Conservation (phyloP, 108 stramenopile species). For the Cyclotella distinguenda region DNA sequence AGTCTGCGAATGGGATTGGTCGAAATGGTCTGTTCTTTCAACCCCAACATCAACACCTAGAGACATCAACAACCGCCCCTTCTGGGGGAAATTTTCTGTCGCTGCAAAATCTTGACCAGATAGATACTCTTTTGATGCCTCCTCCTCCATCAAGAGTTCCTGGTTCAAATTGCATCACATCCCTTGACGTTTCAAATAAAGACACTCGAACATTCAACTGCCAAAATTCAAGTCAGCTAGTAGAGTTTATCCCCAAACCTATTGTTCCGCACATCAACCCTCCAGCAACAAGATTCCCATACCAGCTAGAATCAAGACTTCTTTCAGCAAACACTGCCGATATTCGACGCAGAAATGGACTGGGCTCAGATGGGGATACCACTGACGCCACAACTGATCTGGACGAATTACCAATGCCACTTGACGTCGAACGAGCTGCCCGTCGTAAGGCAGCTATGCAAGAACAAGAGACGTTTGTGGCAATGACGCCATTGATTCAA, state of each 20-base stretch:
- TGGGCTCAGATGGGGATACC: slow-evolving; percentile 34
- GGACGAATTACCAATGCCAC: slow-evolving; percentile 50
- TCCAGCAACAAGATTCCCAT: slow-evolving; percentile 64
- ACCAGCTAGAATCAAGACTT: slow-evolving; percentile 43
- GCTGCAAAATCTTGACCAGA: slow-evolving; percentile 6
- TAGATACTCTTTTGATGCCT: slow-evolving; percentile 32
- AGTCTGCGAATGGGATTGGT: slow-evolving; percentile 10
- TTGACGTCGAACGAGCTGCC: slow-evolving; percentile 48
- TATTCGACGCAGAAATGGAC: not conserved
- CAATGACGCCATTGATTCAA: slow-evolving; percentile 75
- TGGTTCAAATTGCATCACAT: slow-evolving; percentile 12
- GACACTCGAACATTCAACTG: not conserved
- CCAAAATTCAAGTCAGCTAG: slow-evolving; percentile 32
- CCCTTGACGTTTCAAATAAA: not conserved
- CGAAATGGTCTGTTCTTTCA: slow-evolving; percentile 46
- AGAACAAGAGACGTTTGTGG: slow-evolving; percentile 54
- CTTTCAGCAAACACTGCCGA: slow-evolving; percentile 1
- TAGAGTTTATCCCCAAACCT: slow-evolving; percentile 69
- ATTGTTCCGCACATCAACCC: slow-evolving; percentile 64
- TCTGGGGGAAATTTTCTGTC: slow-evolving; percentile 31
- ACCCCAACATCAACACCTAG: slow-evolving; percentile 27
- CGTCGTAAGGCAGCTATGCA: slow-evolving; percentile 19
- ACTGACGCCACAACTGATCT: slow-evolving; percentile 63
- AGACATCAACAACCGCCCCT: slow-evolving; percentile 8
- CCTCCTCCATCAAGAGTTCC: slow-evolving; percentile 23